These are phyloP conservation scores for Emmonsia crescens DNA, from an alignment of 2,329 filamentous ascomycete genomes.

Conservation along the genomic window DNA sequence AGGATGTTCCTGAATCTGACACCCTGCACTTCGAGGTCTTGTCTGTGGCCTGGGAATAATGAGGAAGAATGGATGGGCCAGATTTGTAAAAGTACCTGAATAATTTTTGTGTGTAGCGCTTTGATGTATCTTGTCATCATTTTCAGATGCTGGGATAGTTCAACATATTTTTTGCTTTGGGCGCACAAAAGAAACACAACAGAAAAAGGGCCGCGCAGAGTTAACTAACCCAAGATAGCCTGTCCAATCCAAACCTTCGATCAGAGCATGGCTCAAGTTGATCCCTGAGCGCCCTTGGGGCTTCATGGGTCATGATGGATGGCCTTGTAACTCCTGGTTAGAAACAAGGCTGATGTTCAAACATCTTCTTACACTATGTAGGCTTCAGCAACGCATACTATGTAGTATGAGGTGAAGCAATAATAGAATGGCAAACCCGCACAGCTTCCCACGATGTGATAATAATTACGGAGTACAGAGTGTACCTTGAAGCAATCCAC, in stretches of 20 bases:
- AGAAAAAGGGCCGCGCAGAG: neutral
- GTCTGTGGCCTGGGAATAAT: no score
- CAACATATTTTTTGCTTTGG: no score
- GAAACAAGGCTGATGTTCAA: neutral
- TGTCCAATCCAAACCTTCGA: neutral
- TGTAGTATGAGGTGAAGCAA: no score
- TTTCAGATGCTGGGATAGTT: neutral
- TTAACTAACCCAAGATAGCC: neutral
- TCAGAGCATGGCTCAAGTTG: neutral
- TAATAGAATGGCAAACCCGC: no score
- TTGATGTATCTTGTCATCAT: no score
- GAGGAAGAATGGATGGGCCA: no score
- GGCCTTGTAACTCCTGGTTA: neutral
- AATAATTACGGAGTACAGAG: no score
- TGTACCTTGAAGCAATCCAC: no score
- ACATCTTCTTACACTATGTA: neutral
- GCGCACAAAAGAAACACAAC: neutral
- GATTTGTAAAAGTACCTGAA: no score
- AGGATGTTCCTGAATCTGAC: neutral
- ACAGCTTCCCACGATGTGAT: neutral
- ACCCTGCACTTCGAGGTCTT: neutral
- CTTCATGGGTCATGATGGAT: neutral
- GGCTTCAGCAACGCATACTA: neutral
- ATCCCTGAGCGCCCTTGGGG: neutral
- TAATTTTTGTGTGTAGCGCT: no score